phyloP scores from a whole-genome alignment of 148 eudicot genomes.

The Diospyros kaki region DNA sequence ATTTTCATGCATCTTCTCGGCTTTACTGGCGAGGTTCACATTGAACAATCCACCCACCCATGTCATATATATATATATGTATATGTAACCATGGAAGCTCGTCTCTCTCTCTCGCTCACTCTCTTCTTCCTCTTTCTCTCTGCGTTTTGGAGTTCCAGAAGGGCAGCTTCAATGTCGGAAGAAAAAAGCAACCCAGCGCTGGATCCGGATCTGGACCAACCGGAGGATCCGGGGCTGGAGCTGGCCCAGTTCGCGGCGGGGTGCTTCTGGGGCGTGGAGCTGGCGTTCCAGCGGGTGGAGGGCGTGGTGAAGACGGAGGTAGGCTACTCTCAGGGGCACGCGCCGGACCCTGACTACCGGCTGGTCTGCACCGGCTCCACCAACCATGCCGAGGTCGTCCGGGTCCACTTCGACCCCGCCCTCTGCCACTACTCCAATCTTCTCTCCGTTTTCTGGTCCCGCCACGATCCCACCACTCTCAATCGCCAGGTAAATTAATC shows the following conservation, averaged over 20 bases:
- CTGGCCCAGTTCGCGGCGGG: slow-evolving; percentile 92
- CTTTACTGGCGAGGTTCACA: too few relatives aligned
- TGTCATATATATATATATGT: too few relatives aligned
- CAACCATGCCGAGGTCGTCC: slow-evolving; percentile 72
- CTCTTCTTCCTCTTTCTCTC: too few relatives aligned
- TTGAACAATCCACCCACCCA: too few relatives aligned
- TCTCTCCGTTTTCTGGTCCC: slow-evolving; percentile 68
- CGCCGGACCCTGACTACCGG: slow-evolving; percentile 61
- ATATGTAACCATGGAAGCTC: too few relatives aligned
- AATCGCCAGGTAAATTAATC: slow-evolving; percentile 68
- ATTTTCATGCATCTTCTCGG: too few relatives aligned
- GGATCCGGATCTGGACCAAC: slow-evolving; percentile 55
- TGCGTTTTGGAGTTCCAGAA: too few relatives aligned
- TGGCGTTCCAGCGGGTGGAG: slow-evolving; percentile 66
- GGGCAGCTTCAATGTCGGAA: slow-evolving; percentile 9
- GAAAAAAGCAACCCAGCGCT: slow-evolving; percentile 49
- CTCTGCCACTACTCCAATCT: slow-evolving; percentile 56
- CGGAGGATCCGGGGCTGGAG: slow-evolving; percentile 53
- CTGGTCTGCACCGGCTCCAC: slow-evolving; percentile 67
- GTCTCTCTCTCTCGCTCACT: too few relatives aligned
- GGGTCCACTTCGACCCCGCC: slow-evolving; percentile 82
- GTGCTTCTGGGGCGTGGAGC: slow-evolving; percentile 97
- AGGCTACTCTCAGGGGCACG: slow-evolving; percentile 84
- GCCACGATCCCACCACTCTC: slow-evolving; percentile 85
- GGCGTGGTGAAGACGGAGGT: slow-evolving; percentile 89